phyloP scores from a whole-genome alignment of 106 monocot genomes.

The Allium cepa region DNA sequence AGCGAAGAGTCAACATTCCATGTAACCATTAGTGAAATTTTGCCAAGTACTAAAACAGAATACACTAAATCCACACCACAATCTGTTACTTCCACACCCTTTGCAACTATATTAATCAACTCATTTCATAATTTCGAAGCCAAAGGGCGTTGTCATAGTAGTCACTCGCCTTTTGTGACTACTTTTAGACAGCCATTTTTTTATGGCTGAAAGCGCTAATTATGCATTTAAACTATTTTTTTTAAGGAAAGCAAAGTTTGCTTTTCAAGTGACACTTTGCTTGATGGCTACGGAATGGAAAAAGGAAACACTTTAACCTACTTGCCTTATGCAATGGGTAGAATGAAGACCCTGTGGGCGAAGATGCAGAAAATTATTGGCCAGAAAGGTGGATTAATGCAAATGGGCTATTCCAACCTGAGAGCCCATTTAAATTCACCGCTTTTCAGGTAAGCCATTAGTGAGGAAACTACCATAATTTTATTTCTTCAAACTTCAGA shows the following conservation, averaged over 20 bases:
- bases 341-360: slow-evolving; percentile 56
- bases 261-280: slow-evolving; percentile 40
- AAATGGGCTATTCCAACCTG: slow-evolving; percentile 33
- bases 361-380: slow-evolving; percentile 47
- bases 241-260: slow-evolving; percentile 42
- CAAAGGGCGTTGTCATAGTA: too few relatives aligned
- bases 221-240: too few relatives aligned
- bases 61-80: too few relatives aligned
- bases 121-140: background rate
- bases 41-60: too few relatives aligned
- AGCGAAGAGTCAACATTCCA: too few relatives aligned
- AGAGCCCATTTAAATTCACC: slow-evolving; percentile 58
- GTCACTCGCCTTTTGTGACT: too few relatives aligned
- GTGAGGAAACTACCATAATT: too few relatives aligned
- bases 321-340: slow-evolving; percentile 52
- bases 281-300: slow-evolving; percentile 31
- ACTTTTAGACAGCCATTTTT: too few relatives aligned
- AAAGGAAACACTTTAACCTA: slow-evolving; percentile 51
- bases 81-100: too few relatives aligned
- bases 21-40: too few relatives aligned
- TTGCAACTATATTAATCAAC: background rate
- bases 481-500: too few relatives aligned
- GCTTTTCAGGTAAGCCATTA: slow-evolving; percentile 40
- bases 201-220: too few relatives aligned
- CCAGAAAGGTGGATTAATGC: slow-evolving; percentile 58